Evolutionary conservation across 1,284 basidiomycete genomes (phyloP), one percentile per base, ranked within the genome.

Genomic region (Trametes polyzona): DNA sequence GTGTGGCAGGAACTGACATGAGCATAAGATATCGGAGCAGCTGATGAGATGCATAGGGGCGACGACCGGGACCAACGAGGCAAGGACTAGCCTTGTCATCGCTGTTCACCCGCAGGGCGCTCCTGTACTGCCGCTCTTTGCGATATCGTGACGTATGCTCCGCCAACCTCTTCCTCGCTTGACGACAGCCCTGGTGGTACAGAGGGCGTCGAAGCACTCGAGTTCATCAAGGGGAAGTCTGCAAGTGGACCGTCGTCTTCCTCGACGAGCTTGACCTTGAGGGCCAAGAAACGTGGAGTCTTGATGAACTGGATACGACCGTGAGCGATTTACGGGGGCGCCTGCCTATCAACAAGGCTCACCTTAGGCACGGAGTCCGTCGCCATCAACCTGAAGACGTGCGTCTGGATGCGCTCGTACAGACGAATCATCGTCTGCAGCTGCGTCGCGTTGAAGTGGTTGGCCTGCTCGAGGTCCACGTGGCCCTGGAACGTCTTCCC

Each of bases 331-430:
- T n/a, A 11, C 2, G 24, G 12, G 57, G 24, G 32, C 30, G 41
- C 5, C 14, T 49, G 33, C 35, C 49, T 12, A 42, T 23, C 50
- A 30, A 49, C 19, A 52, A 36, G 8, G 8, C 82, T 50, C 65
- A 92, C 93, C 84, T 95, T 95, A 19, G 96, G 96, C 26, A 98
- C 91, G 8, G 95, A 98, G 73, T 99, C 96, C 55, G 95, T 97
- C 8, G 96, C 96, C 93, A 99, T 97, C 64, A 98, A 75, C 51
- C 96, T 84, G 82, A 98, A 98, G 65, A 98, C 95, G 72, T 98
- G 95, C 35, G 84, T 90, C 76, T 98, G 96, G 58, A 99, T 98
- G 55, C 95, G 87, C 74, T 96, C 96, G 74, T 98, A 99, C 65
- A 98, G 77, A 61, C 86, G 81, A 65, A 99, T 94, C 82, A 98